Percentiles rank a stretch among this genome's conserved stretches.
Evolutionary conservation across 2,329 filamentous ascomycete genomes (phyloP).

Genomic region (Lecanicillium sp.): DNA sequence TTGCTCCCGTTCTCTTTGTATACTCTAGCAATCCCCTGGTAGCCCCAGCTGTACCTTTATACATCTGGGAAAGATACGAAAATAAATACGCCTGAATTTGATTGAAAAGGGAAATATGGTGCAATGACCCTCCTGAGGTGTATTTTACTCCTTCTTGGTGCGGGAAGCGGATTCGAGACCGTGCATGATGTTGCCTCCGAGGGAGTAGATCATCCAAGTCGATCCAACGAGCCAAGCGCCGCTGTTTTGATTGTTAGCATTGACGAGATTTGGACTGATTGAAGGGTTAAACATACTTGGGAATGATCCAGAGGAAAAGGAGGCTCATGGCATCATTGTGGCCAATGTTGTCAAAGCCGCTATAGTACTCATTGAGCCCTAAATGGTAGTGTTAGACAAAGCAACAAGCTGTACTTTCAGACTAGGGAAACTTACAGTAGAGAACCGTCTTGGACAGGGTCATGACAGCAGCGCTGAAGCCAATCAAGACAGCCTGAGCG

Average conservation of each 20-base stretch:
- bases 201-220: slow-evolving; percentile 39
- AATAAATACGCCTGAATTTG: too few relatives aligned
- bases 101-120: too few relatives aligned
- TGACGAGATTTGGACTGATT: too few relatives aligned
- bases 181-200: slow-evolving; percentile 41
- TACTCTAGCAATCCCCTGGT: too few relatives aligned
- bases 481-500: slow-evolving; percentile 36
- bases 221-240: slow-evolving; percentile 48
- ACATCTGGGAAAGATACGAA: too few relatives aligned
- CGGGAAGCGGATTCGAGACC: slow-evolving; percentile 32
- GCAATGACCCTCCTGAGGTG: slow-evolving; percentile 9
- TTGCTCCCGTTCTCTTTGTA: too few relatives aligned
- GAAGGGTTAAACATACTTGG: slow-evolving; percentile 38
- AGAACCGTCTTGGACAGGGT: slow-evolving; percentile 54
- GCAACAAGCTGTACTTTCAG: too few relatives aligned
- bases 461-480: slow-evolving; percentile 48
- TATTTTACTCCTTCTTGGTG: slow-evolving; percentile 30
- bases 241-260: slow-evolving; percentile 22
- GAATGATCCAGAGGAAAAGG: slow-evolving; percentile 47
- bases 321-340: slow-evolving; percentile 41
- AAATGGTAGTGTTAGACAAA: not conserved
- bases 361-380: slow-evolving; percentile 51
- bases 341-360: slow-evolving; percentile 47
- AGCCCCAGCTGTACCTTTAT: too few relatives aligned
- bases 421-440: slow-evolving; percentile 45